A percentile compares a stretch with the other conserved stretches of the same genome.
These are phyloP conservation scores for Fonsecaea erecta DNA, from an alignment of 2,329 filamentous ascomycete species.

Conservation along the genomic window DNA sequence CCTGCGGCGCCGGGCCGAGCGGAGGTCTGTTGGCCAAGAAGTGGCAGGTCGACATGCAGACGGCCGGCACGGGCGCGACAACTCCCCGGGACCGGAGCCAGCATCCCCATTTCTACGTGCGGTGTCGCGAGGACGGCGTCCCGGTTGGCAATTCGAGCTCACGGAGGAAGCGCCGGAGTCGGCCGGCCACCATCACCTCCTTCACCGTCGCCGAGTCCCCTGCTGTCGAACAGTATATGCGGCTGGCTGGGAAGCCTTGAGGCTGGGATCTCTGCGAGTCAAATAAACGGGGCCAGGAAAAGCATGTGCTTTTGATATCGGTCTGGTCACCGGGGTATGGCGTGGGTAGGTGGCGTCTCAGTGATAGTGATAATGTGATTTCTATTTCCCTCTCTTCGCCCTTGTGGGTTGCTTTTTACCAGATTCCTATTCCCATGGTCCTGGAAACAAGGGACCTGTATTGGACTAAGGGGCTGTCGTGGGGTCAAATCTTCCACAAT, in stretches of 20 bases:
- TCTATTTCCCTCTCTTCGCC: neutral
- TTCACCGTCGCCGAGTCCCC: constrained; percentile 9
- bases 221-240: constrained; percentile 14
- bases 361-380: neutral
- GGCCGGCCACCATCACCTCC: constrained; percentile 5
- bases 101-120: constrained; percentile 34
- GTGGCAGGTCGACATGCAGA: constrained; percentile 54
- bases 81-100: neutral
- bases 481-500: too few relatives aligned
- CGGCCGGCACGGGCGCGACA: constrained; percentile 49
- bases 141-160: neutral
- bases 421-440: too few relatives aligned
- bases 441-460: too few relatives aligned
- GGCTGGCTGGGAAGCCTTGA: constrained; percentile 7
- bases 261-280: neutral
- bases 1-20: constrained; percentile 60
- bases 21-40: constrained; percentile 54
- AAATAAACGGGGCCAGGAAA: neutral
- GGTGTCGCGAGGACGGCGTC: constrained; percentile 23
- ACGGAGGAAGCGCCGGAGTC: constrained; percentile 1
- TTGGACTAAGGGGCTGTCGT: too few relatives aligned
- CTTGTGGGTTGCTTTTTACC: too few relatives aligned
- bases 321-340: too few relatives aligned
- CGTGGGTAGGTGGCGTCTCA: neutral
- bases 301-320: neutral